Evolutionary conservation across 1,139 yeast species (phyloP), one percentile per base, ranked within the genome.

Genomic region (Yamadazyma sp.): DNA sequence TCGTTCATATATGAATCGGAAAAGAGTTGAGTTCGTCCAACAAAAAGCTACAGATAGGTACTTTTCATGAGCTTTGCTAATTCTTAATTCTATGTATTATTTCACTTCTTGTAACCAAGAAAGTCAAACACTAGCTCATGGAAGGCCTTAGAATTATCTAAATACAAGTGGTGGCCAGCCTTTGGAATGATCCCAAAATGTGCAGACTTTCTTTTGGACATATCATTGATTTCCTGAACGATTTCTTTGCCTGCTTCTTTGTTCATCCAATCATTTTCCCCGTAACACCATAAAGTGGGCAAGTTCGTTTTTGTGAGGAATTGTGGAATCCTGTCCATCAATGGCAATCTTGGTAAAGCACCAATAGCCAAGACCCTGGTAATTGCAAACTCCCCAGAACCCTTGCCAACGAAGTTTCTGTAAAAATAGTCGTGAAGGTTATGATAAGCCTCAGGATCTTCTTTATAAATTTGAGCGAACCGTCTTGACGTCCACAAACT

Each of bases 121-220:
- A 79, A 82, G 7, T 66, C 58, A 33, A 73, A 53, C 3, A 83
- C 65, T 31, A 65, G 61, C 10, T 52, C 47, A 15, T 64, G 61
- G 39, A 62, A 61, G 11, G 47, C 56, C 5, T 49, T 51, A 5
- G 84, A 82, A 48, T 87, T 87, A 57, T 87, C 95, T 44, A 87
- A 62, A 52, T 86, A 86, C 41, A 87, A 59, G 59, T 87, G 92
- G 56, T 87, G 96, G 0, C 95, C 92, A 1, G 91, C 80, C 37
- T 75, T 64, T 2, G 68, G 56, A 1, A 86, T 64, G 8, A 77
- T 64, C 12, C 60, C 62, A 43, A 75, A 80, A 5, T 48, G 34
- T 2, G 74, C 68, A 36, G 45, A 38, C 9, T 43, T 39, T 5
- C 47, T 44, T 11, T 44, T 41, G 0, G 73, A 51, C 37, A 68